Evolutionary conservation across 495 filamentous ascomycete genomes (phyloP), one percentile per base, ranked within the genome.

Genomic region (Xylaria bambusicola): DNA sequence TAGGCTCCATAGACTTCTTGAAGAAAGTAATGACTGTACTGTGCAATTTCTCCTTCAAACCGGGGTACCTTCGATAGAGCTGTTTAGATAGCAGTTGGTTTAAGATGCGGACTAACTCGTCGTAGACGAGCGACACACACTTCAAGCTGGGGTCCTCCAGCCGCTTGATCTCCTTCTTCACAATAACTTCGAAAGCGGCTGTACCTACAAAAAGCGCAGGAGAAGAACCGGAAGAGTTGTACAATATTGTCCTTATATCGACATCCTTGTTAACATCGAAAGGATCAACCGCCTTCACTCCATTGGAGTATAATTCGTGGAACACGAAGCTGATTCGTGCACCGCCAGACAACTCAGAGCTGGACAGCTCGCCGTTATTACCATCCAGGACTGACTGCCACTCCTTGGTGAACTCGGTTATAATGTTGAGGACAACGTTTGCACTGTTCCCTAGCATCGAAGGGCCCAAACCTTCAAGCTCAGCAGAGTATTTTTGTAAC

Each of bases 271-370:
- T 91, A 57, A 90, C 80, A 69, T 99, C 95, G 71, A 99, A 99
- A 15, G 95, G 95, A 73, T 98, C 95, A 20, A 99, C 89, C 0
- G 95, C 93, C 80, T 97, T 98, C 71, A 99, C 86, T 75, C 95
- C 95, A 74, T 99, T 99, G 42, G 92, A 86, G 75, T 98, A 99
- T 13, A 99, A 78, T 72, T 99, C 95, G 72, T 99, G 95, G 83
- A 97, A 99, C 40, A 99, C 95, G 68, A 99, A 99, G 75, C 91
- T 96, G 72, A 99, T 99, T 82, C 95, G 87, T 53, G 95, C 95
- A 76, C 95, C 95, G 57, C 95, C 95, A 1, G 93, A 97, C 58
- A 99, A 78, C 72, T 99, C 95, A 21, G 88, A 83, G 75, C 89
- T 96, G 31, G 95, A 98, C 6, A 98, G 79, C 67, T 99, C 95